These are phyloP conservation scores for Rugonectria rugulosa DNA, from an alignment of 2,329 filamentous ascomycete genomes.

Conservation along the genomic window DNA sequence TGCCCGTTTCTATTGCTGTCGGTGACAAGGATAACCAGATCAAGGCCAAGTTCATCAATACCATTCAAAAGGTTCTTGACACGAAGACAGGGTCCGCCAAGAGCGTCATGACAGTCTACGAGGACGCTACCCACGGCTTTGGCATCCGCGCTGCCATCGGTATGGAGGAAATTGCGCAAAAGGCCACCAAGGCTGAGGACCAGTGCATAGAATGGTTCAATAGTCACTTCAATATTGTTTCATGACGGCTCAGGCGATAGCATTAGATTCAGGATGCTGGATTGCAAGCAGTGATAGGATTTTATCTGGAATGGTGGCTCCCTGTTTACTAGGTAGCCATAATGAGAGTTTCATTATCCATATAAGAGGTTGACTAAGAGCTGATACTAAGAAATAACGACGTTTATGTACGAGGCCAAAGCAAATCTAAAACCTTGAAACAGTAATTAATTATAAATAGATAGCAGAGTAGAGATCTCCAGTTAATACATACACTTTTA, in stretches of 20 bases:
- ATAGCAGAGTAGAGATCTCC: no score
- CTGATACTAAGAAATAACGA: neutral
- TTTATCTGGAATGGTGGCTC: no score
- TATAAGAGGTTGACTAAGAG: no score
- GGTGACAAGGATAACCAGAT: conserved; percentile 55
- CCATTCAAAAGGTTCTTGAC: conserved; percentile 46
- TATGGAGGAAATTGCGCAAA: conserved; percentile 33
- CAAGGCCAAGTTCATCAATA: conserved; percentile 40
- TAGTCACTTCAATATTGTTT: conserved; percentile 24
- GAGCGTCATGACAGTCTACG: conserved; percentile 49
- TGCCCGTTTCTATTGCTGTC: conserved; percentile 56
- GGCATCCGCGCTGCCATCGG: conserved; percentile 44
- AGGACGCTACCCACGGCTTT: conserved; percentile 52
- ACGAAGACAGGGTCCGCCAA: conserved; percentile 42
- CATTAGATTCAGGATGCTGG: no score
- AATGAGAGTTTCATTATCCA: no score
- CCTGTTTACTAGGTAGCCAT: no score
- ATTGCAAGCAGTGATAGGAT: no score
- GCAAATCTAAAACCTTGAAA: no score
- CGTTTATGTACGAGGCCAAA: no score
- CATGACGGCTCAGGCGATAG: no score
- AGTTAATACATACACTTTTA: no score
- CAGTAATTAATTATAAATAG: no score
- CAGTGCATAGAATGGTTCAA: conserved; percentile 47
- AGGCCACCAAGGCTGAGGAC: conserved; percentile 43